Conservation (phyloP, 805 yeast species). For the Saturnispora galanensis region DNA sequence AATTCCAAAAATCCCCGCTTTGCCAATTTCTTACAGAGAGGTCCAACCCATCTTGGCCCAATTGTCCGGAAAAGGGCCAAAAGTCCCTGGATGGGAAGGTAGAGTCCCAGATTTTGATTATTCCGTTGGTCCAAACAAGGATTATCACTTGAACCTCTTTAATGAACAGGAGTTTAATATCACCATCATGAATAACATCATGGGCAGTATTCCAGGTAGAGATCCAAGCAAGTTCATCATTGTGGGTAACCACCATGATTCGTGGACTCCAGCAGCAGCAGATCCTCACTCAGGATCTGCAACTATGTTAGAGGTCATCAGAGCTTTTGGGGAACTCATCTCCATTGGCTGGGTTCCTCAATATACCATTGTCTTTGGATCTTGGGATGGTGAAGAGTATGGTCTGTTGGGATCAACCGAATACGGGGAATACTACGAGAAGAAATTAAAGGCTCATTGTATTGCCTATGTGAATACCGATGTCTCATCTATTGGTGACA, state of each 20-base stretch:
- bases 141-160: slow-evolving; percentile 40
- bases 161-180: slow-evolving; percentile 54
- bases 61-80: slow-evolving; percentile 49
- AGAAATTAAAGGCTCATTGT: slow-evolving; percentile 36
- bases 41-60: slow-evolving; percentile 51
- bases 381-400: slow-evolving; percentile 78
- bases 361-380: slow-evolving; percentile 57
- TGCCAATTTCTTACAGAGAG: slow-evolving; percentile 59
- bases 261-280: slow-evolving; percentile 73
- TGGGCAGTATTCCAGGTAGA: slow-evolving; percentile 51
- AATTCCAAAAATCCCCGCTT: slow-evolving; percentile 58
- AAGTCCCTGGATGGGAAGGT: slow-evolving; percentile 25
- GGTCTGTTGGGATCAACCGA: slow-evolving; percentile 73
- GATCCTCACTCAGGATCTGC: slow-evolving; percentile 76
- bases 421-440: slow-evolving; percentile 53
- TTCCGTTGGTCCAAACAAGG: slow-evolving; percentile 29
- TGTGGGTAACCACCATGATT: slow-evolving; percentile 71
- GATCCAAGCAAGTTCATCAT: slow-evolving; percentile 43
- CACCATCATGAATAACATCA: slow-evolving; percentile 52
- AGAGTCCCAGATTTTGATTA: slow-evolving; percentile 30
- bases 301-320: slow-evolving; percentile 50
- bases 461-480: slow-evolving; percentile 66
- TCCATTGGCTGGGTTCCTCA: slow-evolving; percentile 62
- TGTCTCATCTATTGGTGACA: slow-evolving; percentile 49
- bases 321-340: slow-evolving; percentile 43